phyloP scores from a whole-genome alignment of 1,284 basidiomycete genomes.

The Ganoderma lingzhi region DNA sequence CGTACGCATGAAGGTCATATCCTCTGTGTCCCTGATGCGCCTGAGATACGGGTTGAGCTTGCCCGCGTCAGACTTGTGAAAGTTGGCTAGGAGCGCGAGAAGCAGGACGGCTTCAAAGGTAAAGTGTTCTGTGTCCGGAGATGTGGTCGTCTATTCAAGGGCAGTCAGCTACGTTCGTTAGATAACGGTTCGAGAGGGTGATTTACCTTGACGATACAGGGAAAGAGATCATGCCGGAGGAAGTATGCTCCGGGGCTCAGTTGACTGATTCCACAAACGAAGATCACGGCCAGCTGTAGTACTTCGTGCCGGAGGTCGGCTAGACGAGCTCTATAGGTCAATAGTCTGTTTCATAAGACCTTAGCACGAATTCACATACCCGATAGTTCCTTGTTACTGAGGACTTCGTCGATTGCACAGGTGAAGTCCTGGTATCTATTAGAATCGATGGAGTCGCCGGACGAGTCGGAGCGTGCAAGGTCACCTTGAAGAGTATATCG shows the following conservation, averaged over 20 bases:
- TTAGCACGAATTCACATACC: conserved; percentile 43
- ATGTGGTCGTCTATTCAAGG: conserved; percentile 56
- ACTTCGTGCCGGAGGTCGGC: conserved; percentile 58
- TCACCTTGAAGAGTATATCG: conserved; percentile 64
- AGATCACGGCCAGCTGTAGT: conserved; percentile 63
- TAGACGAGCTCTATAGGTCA: conserved; percentile 34
- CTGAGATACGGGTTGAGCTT: conserved; percentile 70
- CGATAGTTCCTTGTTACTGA: conserved; percentile 53
- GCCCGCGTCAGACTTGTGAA: conserved; percentile 72
- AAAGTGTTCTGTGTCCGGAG: conserved; percentile 58
- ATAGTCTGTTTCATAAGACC: not conserved
- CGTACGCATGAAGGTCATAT: conserved; percentile 60
- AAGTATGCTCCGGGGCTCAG: conserved; percentile 76
- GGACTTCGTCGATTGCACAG: conserved; percentile 50
- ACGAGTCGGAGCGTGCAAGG: not conserved
- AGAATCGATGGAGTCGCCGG: not conserved
- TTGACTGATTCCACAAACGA: conserved; percentile 64
- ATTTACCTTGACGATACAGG: conserved; percentile 55
- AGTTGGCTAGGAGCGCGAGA: conserved; percentile 66
- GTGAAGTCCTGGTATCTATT: conserved; percentile 52
- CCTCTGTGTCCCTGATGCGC: conserved; percentile 54
- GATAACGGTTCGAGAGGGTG: conserved; percentile 28
- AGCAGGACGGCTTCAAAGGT: conserved; percentile 67
- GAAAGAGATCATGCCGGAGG: conserved; percentile 64
- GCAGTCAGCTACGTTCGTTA: not conserved